Base-by-base conservation (phyloP, 306 rosid species). In the Sphenostylis stenocarpa region DNA sequence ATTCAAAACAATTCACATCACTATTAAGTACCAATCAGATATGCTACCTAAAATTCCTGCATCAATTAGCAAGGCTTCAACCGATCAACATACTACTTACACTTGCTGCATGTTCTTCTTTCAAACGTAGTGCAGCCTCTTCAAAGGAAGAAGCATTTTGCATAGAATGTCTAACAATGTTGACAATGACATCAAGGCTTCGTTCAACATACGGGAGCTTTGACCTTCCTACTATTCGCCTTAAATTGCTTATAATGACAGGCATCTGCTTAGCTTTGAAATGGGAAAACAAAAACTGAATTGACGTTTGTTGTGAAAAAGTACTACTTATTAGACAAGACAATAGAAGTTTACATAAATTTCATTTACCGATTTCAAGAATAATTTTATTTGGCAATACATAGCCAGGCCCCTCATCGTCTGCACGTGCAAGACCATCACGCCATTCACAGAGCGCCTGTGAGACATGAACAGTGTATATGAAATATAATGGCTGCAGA, bases 381-480 rank as follows among this genome's bases (percentile, higher is more conserved):
- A 96, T 85, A 43, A 82, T 44, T 89, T 85, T 92, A 75, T 96
- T 96, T 45, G 98, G 99, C 85, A 96, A 81, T 76, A 96, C 74
- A 84, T 82, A 96, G 56, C 99, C 99, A 45, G 99, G 90, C 74
- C 98, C 90, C 85, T 96, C 99, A 86, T 96, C 99, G 56, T 91
- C 97, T 21, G 89, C 73, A 44, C 98, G 98, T 4, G 97, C 99
- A 85, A 89, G 78, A 76, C 70, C 73, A 76, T 96, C 98, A 7
- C 98, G 90, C 99, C 99, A 96, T 89, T 89, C 91, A 80, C 45
- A 87, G 81, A 96, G 97, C 38, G 94, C 98, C 99, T 96, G 84
- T 53, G 71, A 83, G 39, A 68, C 70, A 84, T 44, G 24, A 19
- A 57, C 60, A 70, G 36, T 36, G 34, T 17, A 71, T 71, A 38